Conservation (phyloP, 495 filamentous ascomycete genomes). For the Alectoria sarmentosa region DNA sequence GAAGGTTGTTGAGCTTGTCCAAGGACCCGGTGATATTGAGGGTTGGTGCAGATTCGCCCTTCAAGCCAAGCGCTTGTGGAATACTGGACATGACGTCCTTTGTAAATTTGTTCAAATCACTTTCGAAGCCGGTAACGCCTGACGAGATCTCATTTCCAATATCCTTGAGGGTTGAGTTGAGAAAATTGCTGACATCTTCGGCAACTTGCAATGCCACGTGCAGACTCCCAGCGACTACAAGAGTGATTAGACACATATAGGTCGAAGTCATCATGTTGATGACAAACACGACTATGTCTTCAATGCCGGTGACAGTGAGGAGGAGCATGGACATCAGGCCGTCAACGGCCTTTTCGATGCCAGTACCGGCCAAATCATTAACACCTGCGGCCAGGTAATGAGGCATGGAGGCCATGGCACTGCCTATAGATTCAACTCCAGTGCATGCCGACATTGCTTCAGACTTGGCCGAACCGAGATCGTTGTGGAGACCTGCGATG, state of each 20-base stretch:
- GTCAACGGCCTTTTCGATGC: slow-evolving; percentile 68
- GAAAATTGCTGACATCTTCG: slow-evolving; percentile 59
- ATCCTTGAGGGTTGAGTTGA: slow-evolving; percentile 63
- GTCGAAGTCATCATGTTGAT: slow-evolving; percentile 84
- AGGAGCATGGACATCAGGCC: slow-evolving; percentile 69
- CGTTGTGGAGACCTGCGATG: slow-evolving; percentile 56
- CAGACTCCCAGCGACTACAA: slow-evolving; percentile 71
- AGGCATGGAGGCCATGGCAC: slow-evolving; percentile 95
- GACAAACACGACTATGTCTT: slow-evolving; percentile 81
- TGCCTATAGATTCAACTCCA: slow-evolving; percentile 88
- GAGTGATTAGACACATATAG: slow-evolving; percentile 77
- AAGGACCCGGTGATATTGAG: slow-evolving; percentile 56
- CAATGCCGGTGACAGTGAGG: slow-evolving; percentile 72
- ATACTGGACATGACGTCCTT: too few relatives aligned
- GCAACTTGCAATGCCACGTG: slow-evolving; percentile 60
- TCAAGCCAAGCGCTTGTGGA: too few relatives aligned
- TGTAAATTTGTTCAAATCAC: slow-evolving; percentile 53
- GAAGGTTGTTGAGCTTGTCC: slow-evolving; percentile 56
- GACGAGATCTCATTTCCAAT: slow-evolving; percentile 57
- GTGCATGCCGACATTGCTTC: slow-evolving; percentile 86
- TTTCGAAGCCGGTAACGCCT: slow-evolving; percentile 49
- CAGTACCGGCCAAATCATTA: slow-evolving; percentile 72
- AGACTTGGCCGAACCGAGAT: slow-evolving; percentile 64
- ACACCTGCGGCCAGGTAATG: slow-evolving; percentile 84
- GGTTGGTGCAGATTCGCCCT: slow-evolving; percentile 34